Conservation (phyloP, 371 early-diverging fungal species). For the Mortierella sp. region DNA sequence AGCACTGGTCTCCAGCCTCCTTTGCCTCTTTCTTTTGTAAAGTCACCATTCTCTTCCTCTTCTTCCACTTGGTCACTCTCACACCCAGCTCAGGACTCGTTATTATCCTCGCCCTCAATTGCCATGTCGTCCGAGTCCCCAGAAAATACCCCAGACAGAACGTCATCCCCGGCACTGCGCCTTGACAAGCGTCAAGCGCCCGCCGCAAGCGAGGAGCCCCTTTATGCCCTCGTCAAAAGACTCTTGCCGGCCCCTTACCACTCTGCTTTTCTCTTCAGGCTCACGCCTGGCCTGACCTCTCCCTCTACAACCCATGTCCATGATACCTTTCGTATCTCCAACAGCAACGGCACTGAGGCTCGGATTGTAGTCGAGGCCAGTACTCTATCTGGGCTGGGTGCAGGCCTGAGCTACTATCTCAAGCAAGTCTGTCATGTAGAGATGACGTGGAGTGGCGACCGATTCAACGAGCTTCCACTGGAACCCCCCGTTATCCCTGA, state of each 20-base stretch:
- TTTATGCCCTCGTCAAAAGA: conserved; percentile 33
- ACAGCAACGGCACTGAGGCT: neutral
- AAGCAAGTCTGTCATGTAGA: conserved; percentile 45
- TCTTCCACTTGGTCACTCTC: neutral
- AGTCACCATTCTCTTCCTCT: neutral
- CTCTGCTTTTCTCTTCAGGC: conserved; percentile 22
- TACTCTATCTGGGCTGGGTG: conserved; percentile 31
- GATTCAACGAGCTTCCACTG: conserved; percentile 30
- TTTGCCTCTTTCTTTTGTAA: neutral
- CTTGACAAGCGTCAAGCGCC: neutral
- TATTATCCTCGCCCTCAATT: too few relatives aligned
- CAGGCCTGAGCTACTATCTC: conserved; percentile 47
- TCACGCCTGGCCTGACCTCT: conserved; percentile 12
- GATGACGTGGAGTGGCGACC: conserved; percentile 49
- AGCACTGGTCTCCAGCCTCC: neutral
- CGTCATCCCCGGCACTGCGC: too few relatives aligned
- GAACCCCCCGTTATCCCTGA: conserved; percentile 21
- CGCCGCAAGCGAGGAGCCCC: neutral
- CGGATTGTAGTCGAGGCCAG: conserved; percentile 29
- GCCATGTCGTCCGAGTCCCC: too few relatives aligned
- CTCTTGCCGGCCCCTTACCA: conserved; percentile 35
- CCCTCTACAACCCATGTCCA: conserved; percentile 38
- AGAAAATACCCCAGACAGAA: too few relatives aligned
- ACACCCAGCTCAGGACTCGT: too few relatives aligned
- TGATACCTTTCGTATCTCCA: conserved; percentile 39